Base-by-base conservation (phyloP, 768 basidiomycete species). In the Podaxis sp. region DNA sequence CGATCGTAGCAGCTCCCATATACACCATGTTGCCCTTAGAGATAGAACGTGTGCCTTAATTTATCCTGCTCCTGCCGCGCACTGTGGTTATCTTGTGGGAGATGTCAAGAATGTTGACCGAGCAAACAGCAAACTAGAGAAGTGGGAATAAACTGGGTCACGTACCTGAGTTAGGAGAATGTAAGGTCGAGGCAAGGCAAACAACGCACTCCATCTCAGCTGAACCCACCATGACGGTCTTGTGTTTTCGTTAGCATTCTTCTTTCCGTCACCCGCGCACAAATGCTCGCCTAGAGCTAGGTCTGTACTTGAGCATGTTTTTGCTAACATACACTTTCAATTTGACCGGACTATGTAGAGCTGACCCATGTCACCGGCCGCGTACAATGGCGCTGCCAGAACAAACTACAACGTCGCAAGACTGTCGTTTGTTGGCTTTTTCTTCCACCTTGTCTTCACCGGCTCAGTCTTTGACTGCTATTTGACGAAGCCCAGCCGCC, bases 401-500 rank as follows among this genome's bases (percentile, higher is more conserved):
- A 15, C 64, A 24, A 50, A 68, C 33, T 81, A 80, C 64, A 78
- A 76, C 69, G 74, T 82, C 38, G 64, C 69, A 1, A 73, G 76
- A 61, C 76, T 91, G 15, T 80, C 93, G 15, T 62, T 83, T n/a
- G 72, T 90, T 46, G 90, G 89, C 33, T 79, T 94, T 40, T 69
- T 87, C 41, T 92, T 93, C 69, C 92, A 95, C 69, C 72, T 90
- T 56, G 78, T 87, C 4, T 91, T 86, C 73, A 88, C 89, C 57
- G 82, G 80, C 38, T 86, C 88, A 2, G 85, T 82, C 15, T 95
- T 95, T 74, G 91, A 94, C 75, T 93, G 92, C 74, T 95, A 95
- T 72, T 95, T 95, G 71, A 90, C 85, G 24, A 5, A 90, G 87
- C 67, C 89, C 91, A 0, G 89, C 91, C 7, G 90, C 91, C 24